Evolutionary conservation across 208 protist genomes (phyloP).

Genomic region (Phytomonas sp.): DNA sequence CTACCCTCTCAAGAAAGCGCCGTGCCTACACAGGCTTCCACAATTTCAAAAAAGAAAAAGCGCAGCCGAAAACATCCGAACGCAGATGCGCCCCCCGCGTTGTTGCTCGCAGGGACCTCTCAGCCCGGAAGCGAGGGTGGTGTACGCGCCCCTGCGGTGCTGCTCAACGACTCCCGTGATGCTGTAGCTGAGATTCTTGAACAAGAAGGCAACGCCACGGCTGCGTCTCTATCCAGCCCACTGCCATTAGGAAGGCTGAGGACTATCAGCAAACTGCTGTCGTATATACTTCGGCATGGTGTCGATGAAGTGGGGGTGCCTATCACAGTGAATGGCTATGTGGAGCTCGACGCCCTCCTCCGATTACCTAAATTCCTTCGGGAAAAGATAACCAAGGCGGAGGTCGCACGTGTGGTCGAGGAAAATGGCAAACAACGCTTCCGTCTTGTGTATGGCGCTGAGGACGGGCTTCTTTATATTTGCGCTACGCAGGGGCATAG

Average conservation of each 20-base stretch:
- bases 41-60: neutral
- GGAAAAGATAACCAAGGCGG: conserved; percentile 15
- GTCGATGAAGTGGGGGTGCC: conserved; percentile 38
- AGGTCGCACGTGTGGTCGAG: conserved; percentile 40
- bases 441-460: conserved; percentile 31
- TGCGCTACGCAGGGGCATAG: conserved; percentile 81
- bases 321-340: conserved; percentile 60
- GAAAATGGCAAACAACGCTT: conserved; percentile 77
- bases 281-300: conserved; percentile 57
- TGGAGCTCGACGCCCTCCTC: conserved; percentile 39
- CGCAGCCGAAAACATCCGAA: neutral
- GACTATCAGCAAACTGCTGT: neutral
- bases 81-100: neutral
- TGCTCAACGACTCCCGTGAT: conserved; percentile 22
- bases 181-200: conserved; percentile 26
- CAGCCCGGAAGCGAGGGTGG: neutral
- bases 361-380: conserved; percentile 15
- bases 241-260: neutral
- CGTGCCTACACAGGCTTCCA: neutral
- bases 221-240: neutral
- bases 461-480: conserved; percentile 45
- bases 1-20: neutral
- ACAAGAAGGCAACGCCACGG: neutral
- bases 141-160: neutral
- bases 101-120: neutral